Evolutionary conservation across 192 early-diverging fungal species (phyloP), one percentile per base, ranked within the genome.

Genomic region (Backusella morwellensis): DNA sequence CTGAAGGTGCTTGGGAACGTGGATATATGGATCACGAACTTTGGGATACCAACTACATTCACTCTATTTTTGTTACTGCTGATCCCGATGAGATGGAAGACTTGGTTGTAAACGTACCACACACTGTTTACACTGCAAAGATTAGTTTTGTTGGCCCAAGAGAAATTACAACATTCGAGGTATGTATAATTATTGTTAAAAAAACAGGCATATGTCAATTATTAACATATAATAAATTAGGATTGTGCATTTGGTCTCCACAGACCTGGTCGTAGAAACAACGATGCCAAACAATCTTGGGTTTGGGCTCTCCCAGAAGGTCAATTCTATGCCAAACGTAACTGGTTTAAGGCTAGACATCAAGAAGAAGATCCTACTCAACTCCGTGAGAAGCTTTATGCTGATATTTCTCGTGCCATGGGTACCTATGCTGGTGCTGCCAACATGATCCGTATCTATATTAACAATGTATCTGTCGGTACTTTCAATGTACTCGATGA

Each of bases 261-360:
- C 66, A 78, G 80, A 29, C 74, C 83, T 35, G 86, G 86, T 50
- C 83, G 82, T 72, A 85, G 79, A 72, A 85, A 85, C 12, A 87
- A 87, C 71, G 82, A 87, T 42, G 81, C 86, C 68, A 87, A 87
- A 71, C 86, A 87, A 54, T 83, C 80, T 68, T 87, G 86, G 86
- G 71, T 72, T n/a, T 87, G 81, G 82, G 29, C 38, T 17, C 78
- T 85, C 26, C 29, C 75, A n/a, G 41, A 19, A 9, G 77, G 76
- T 5, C 54, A 85, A 11, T 68, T 40, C 34, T 72, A 75, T 4
- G 75, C 81, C 34, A 78, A 75, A 14, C 86, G 86, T 23, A 80
- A 44, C 44, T 85, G 72, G 23, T 83, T 87, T 76, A 87, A 87
- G 77, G 41, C 81, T 66, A 84, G 86, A 52, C 84, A 87, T 38